These are phyloP conservation scores for Metschnikowia chrysomelidarum DNA, from an alignment of 805 yeast genomes.

Conservation along the genomic window DNA sequence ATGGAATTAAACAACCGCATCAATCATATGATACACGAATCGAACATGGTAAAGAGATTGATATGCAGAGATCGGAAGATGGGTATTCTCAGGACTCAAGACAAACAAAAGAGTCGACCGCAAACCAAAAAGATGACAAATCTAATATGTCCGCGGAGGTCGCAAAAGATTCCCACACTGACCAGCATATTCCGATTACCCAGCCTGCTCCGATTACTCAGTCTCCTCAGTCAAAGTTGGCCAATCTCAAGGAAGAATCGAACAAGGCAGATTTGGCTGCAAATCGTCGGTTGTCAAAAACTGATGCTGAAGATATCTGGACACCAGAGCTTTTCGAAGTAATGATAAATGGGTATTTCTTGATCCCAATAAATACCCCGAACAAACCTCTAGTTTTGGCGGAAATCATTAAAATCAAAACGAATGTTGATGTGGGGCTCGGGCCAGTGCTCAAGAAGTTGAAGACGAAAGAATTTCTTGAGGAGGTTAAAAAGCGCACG, in stretches of 20 bases:
- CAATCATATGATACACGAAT: too few species aligned
- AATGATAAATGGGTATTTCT: slow-evolving; percentile 12
- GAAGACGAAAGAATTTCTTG: slow-evolving; percentile 4
- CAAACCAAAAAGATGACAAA: too few species aligned
- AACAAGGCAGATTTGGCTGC: not conserved
- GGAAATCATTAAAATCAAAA: slow-evolving; percentile 4
- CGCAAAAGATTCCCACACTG: too few species aligned
- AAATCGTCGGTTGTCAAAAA: too few species aligned
- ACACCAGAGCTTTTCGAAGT: slow-evolving; percentile 10
- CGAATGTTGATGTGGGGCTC: not conserved
- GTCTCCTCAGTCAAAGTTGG: not conserved
- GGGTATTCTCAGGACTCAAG: too few species aligned
- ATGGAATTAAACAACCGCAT: too few species aligned
- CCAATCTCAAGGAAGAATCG: too few species aligned
- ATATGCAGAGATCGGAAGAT: too few species aligned
- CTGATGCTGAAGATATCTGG: slow-evolving; percentile 7
- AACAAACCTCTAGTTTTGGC: slow-evolving; percentile 6
- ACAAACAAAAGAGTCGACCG: too few species aligned
- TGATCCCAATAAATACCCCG: slow-evolving; percentile 5
- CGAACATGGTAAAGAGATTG: too few species aligned
- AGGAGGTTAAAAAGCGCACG: slow-evolving; percentile 1
- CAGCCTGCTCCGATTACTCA: not conserved
- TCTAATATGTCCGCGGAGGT: too few species aligned
- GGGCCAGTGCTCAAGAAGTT: slow-evolving; percentile 2
- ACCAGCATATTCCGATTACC: too few species aligned